Evolutionary conservation across 345 rosid genomes (phyloP), one percentile per base, ranked within the genome.

Genomic region (Theobroma cacao): DNA sequence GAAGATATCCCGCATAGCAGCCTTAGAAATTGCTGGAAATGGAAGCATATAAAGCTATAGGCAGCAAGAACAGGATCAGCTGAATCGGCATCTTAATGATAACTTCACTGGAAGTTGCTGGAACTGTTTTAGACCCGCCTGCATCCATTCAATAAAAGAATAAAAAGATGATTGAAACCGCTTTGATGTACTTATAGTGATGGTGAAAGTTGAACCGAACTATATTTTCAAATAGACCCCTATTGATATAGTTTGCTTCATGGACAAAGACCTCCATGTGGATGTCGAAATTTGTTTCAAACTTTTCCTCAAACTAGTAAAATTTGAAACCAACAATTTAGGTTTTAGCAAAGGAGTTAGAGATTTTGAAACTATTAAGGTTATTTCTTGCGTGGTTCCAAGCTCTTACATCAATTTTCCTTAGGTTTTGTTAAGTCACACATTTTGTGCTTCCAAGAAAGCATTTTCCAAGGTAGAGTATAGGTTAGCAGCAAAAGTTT

Each of bases 31-130:
- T 77, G 62, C 72, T 71, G 13, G 73, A 64, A 33, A 69, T n/a
- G 6, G 80, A 75, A 48, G 80, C 77, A 20, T 13, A 47, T 17
- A 79, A 56, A 40, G 81, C 85, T 75, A 76, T 36, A 80, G 78
- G 43, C 72, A 77, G 45, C 15, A 75, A 78, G 72, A 76, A 59
- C 53, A 82, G 47, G 22, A 78, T 50, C 7, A 88, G 50, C 47
- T 53, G 87, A 69, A 72, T 61, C 3, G 80, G 60, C 10, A 20
- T 53, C 30, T 71, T 40, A 2, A 76, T 20, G 28, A 33, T 26
- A 17, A 36, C 67, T 56, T 63, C 64, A 66, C 26, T 45, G 11
- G 81, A 61, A 62, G 66, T 64, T 0, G 73, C 53, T 4, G 66
- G 77, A 40, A 53, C 75, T 55, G 77, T 30, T 80, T 20, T n/a